Evolutionary conservation across 2,329 filamentous ascomycete genomes (phyloP), one percentile per base, ranked within the genome.

Genomic region (Anisogramma anomala): DNA sequence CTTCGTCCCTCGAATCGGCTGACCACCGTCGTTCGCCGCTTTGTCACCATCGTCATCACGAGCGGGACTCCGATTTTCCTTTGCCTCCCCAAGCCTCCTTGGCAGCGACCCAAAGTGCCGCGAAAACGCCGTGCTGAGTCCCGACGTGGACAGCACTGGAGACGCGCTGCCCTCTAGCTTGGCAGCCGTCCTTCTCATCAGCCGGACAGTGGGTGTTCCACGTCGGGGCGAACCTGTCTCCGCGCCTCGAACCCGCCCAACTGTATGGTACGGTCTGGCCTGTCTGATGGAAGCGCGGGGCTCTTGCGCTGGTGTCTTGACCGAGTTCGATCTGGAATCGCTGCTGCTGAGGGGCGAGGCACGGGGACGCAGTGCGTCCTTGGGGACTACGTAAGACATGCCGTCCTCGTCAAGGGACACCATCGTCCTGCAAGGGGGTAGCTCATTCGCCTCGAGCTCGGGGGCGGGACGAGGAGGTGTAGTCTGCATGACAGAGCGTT

Each of bases 401-500:
- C n/a, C 13, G 11, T 26, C 37, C 7, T 27, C 22, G 10, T 19
- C 14, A 6, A 20, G 10, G 4, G 39, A 33, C 3, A 17, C 19
- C 8, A 17, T 7, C 13, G 11, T 28, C n/a, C 13, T 28, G 28
- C 22, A 13, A 13, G 3, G 11, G 3, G 26, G 31, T n/a, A 17
- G 15, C 15, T 43, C 40, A 31, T 48, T 49, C 23, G 51, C 45
- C 8, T 39, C 31, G 9, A 48, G 36, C 10, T 31, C 26, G 18
- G 26, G 27, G 15, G 43, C 37, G 10, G 40, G 26, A n/a, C n/a
- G n/a, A 14, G 48, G 44, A 22, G 52, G 49, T 33, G 48, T 48
- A 17, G 27, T 41, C 6, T 47, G 39, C 33, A 50, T 43, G 15
- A 44, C 35, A 9, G 47, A 48, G 10, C 49, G 46, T 23, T 52